Percentiles rank a stretch among this genome's conserved stretches.
phyloP scores from a whole-genome alignment of 495 filamentous ascomycete genomes.

The Echria macrotheca region DNA sequence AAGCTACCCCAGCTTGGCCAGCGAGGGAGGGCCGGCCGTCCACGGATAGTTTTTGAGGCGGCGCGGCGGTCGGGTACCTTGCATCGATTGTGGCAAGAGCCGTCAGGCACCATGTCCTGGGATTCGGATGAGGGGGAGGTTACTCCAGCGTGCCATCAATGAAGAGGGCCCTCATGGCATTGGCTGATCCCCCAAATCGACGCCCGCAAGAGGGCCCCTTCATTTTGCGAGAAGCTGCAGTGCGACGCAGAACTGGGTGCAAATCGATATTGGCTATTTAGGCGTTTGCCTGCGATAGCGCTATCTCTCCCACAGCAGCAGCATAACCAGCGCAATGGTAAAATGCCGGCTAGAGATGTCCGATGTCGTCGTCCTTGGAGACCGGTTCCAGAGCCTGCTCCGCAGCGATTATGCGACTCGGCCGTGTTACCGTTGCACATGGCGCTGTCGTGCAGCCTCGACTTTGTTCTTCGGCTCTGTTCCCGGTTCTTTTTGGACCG shows the following conservation, averaged over 20 bases:
- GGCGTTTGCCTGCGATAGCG: slow-evolving; percentile 15
- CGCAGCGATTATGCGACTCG: slow-evolving; percentile 28
- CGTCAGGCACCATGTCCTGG: slow-evolving; percentile 8
- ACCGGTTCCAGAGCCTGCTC: slow-evolving; percentile 13
- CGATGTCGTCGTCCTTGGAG: slow-evolving; percentile 13
- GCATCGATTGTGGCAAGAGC: slow-evolving; percentile 15
- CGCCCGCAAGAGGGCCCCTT: slow-evolving; percentile 13
- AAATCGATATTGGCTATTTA: slow-evolving; percentile 28
- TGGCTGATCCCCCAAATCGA: slow-evolving; percentile 10
- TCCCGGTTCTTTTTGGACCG: background rate
- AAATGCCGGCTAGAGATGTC: slow-evolving; percentile 32
- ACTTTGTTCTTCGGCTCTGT: too few relatives aligned
- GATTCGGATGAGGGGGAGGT: slow-evolving; percentile 16
- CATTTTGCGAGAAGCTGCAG: slow-evolving; percentile 24
- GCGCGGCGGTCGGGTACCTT: slow-evolving; percentile 26
- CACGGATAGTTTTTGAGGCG: background rate
- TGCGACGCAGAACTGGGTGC: slow-evolving; percentile 20
- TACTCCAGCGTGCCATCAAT: slow-evolving; percentile 9
- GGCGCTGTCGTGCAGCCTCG: slow-evolving; percentile 2
- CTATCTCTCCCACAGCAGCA: slow-evolving; percentile 7
- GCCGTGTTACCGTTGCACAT: background rate
- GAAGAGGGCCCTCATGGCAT: slow-evolving; percentile 14
- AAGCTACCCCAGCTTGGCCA: slow-evolving; percentile 1
- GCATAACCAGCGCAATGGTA: slow-evolving; percentile 33
- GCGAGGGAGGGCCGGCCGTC: background rate